phyloP scores from a whole-genome alignment of 495 filamentous ascomycete genomes.

The Penicillium coprophilum region DNA sequence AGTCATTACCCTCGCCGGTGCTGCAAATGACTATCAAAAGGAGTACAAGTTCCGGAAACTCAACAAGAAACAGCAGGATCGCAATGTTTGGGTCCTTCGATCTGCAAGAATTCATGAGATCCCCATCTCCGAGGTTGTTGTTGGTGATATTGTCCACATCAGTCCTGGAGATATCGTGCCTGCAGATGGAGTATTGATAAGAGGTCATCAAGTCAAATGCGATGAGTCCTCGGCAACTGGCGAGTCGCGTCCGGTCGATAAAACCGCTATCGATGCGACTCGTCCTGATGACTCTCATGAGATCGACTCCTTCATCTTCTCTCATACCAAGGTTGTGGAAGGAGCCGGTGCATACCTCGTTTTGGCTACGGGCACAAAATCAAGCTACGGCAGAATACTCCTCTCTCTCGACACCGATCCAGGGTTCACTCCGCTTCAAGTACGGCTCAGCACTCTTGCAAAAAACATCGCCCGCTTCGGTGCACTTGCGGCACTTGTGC shows the following conservation, averaged over 20 bases:
- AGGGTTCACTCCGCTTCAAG: slow-evolving; percentile 80
- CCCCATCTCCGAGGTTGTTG: slow-evolving; percentile 69
- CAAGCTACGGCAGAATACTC: slow-evolving; percentile 79
- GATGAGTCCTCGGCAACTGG: slow-evolving; percentile 73
- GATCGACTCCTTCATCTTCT: slow-evolving; percentile 65
- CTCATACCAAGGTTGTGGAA: slow-evolving; percentile 80
- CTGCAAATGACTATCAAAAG: slow-evolving; percentile 66
- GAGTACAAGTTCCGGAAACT: slow-evolving; percentile 59
- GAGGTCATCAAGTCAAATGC: slow-evolving; percentile 64
- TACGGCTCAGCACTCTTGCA: slow-evolving; percentile 75
- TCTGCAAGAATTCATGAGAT: slow-evolving; percentile 66
- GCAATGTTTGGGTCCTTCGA: slow-evolving; percentile 64
- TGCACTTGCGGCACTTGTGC: slow-evolving; percentile 66
- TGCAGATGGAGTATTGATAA: slow-evolving; percentile 67
- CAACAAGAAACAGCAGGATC: slow-evolving; percentile 60
- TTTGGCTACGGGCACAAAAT: slow-evolving; percentile 76
- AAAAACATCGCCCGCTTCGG: slow-evolving; percentile 84
- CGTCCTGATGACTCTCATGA: slow-evolving; percentile 36
- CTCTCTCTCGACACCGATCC: slow-evolving; percentile 80
- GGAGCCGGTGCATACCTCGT: slow-evolving; percentile 77
- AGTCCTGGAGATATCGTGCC: slow-evolving; percentile 77
- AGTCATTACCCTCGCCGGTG: slow-evolving; percentile 62
- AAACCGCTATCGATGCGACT: slow-evolving; percentile 58
- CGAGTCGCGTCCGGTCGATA: slow-evolving; percentile 65
- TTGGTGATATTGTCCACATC: slow-evolving; percentile 72